A percentile compares a stretch with the other conserved stretches of the same genome.
phyloP scores from a whole-genome alignment of 495 filamentous ascomycete species.

The Aspergillus leporis region DNA sequence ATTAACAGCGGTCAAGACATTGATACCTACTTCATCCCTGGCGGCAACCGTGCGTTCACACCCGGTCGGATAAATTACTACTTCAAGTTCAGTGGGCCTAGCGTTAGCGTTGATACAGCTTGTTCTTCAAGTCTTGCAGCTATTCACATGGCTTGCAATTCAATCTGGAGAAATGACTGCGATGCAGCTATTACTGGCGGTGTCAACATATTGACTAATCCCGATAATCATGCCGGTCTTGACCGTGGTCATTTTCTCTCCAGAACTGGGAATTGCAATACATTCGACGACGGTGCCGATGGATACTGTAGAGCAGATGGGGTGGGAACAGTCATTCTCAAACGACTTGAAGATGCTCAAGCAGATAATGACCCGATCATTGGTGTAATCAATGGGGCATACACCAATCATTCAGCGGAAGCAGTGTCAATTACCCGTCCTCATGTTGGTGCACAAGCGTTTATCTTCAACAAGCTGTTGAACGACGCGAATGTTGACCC shows the following conservation, averaged over 20 bases:
- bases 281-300: slow-evolving; percentile 74
- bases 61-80: slow-evolving; percentile 88
- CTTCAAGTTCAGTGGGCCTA: slow-evolving; percentile 87
- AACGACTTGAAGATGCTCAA: slow-evolving; percentile 72
- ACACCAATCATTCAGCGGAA: slow-evolving; percentile 76
- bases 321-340: slow-evolving; percentile 70
- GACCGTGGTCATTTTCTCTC: slow-evolving; percentile 82
- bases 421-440: slow-evolving; percentile 82
- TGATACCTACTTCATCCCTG: slow-evolving; percentile 92
- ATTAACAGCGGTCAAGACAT: slow-evolving; percentile 88
- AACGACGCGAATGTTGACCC: slow-evolving; percentile 70
- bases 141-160: slow-evolving; percentile 80
- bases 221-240: slow-evolving; percentile 82
- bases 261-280: slow-evolving; percentile 76
- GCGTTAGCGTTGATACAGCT: slow-evolving; percentile 83
- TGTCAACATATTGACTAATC: slow-evolving; percentile 76
- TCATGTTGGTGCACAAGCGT: slow-evolving; percentile 70
- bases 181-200: slow-evolving; percentile 85
- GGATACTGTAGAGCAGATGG: slow-evolving; percentile 78
- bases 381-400: slow-evolving; percentile 63
- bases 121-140: slow-evolving; percentile 85
- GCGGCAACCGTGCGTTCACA: slow-evolving; percentile 82
- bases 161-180: slow-evolving; percentile 79
- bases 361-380: slow-evolving; percentile 74
- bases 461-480: slow-evolving; percentile 67